Conservation (phyloP, 1,139 yeast species). For the Sugiyamaella novakii region DNA sequence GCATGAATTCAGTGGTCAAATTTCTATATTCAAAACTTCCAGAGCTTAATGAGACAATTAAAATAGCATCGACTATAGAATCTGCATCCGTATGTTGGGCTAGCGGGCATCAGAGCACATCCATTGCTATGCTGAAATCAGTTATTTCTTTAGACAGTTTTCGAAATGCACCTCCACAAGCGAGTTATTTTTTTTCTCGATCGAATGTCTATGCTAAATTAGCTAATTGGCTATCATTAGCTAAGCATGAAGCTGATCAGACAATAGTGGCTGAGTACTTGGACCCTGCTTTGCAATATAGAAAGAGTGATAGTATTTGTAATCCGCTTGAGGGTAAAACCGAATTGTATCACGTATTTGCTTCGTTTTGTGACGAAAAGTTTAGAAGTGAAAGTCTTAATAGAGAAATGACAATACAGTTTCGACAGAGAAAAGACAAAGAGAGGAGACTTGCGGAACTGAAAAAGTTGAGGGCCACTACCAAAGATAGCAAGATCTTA, state of each 20-base stretch:
- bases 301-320: constrained; percentile 27
- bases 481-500: constrained; percentile 3
- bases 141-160: constrained; percentile 16
- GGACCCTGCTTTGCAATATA: constrained; percentile 43
- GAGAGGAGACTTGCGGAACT: constrained; percentile 44
- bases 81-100: constrained; percentile 31
- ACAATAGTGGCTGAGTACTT: constrained; percentile 61
- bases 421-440: constrained; percentile 50
- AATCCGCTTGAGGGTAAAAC: constrained; percentile 37
- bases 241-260: constrained; percentile 67
- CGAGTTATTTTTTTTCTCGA: constrained; percentile 15
- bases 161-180: constrained; percentile 8
- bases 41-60: background rate
- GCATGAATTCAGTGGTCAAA: constrained; percentile 25
- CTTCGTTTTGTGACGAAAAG: constrained; percentile 74
- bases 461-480: constrained; percentile 43
- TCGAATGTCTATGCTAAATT: constrained; percentile 41
- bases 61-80: constrained; percentile 12
- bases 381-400: constrained; percentile 50
- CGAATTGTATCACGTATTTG: constrained; percentile 60
- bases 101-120: constrained; percentile 29
- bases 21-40: constrained; percentile 8
- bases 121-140: constrained; percentile 27
- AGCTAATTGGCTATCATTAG: constrained; percentile 70
- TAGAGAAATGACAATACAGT: constrained; percentile 50